phyloP scores from a whole-genome alignment of 257 asterid species.

The Forsythia suspensa region DNA sequence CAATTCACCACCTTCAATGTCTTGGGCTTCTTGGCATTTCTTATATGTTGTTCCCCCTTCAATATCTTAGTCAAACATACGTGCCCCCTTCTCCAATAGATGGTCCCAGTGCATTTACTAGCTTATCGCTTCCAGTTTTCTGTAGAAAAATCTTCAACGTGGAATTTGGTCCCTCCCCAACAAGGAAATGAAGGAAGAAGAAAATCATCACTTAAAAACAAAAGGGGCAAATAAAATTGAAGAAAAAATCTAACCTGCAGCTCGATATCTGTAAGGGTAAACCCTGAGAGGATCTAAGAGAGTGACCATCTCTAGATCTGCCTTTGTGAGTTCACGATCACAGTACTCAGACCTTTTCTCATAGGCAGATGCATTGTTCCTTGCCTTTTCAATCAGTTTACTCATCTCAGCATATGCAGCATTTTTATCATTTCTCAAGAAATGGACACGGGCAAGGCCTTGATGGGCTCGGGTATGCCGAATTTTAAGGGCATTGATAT shows the following conservation, averaged over 20 bases:
- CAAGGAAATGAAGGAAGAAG: neutral
- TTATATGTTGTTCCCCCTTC: too few species aligned
- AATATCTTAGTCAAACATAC: too few species aligned
- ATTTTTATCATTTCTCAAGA: conserved; percentile 68
- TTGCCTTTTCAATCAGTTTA: conserved; percentile 82
- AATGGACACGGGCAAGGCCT: conserved; percentile 99
- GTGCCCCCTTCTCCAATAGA: too few species aligned
- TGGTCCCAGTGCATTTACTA: too few species aligned
- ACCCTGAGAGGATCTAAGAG: conserved; percentile 88
- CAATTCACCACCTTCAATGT: neutral
- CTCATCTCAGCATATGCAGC: conserved; percentile 97
- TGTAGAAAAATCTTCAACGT: too few species aligned
- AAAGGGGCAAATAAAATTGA: neutral
- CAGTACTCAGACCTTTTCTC: conserved; percentile 97
- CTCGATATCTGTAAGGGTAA: conserved; percentile 96
- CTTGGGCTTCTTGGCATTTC: too few species aligned
- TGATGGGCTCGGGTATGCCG: conserved; percentile 98
- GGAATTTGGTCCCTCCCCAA: neutral
- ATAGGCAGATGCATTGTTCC: conserved; percentile 87
- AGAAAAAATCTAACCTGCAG: conserved; percentile 71
- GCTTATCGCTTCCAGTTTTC: too few species aligned
- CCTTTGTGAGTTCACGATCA: conserved; percentile 87
- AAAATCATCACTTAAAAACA: neutral
- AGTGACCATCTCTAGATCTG: conserved; percentile 93
- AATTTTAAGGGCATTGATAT: conserved; percentile 89